phyloP scores from a whole-genome alignment of 2,329 filamentous ascomycete species.

The Talaromyces amestolkiae region DNA sequence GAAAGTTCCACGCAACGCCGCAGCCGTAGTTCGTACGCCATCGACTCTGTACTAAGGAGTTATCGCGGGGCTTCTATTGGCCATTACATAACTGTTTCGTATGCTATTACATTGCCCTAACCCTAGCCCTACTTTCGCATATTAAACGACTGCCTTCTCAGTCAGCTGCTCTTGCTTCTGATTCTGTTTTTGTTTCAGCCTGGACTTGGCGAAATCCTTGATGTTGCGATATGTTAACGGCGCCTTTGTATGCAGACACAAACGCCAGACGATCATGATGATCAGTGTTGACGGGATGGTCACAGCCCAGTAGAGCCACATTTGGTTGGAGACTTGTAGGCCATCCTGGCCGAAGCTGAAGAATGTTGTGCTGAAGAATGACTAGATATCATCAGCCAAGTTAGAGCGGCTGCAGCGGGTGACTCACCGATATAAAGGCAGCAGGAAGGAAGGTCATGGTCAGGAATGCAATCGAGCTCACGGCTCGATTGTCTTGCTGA shows the following conservation, averaged over 20 bases:
- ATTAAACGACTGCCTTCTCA: not conserved
- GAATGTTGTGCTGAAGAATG: conserved; percentile 20
- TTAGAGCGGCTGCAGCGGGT: too few species aligned
- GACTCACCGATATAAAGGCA: conserved; percentile 19
- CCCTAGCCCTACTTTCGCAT: not conserved
- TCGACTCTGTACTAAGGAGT: not conserved
- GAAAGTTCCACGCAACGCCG: not conserved
- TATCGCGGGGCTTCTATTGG: not conserved
- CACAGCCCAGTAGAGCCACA: conserved; percentile 18
- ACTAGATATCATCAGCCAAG: not conserved
- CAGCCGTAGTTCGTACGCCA: not conserved
- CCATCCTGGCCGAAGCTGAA: conserved; percentile 17
- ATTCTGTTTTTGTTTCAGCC: not conserved
- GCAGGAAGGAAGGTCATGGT: conserved; percentile 19
- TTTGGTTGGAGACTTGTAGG: conserved; percentile 15
- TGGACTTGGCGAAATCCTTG: not conserved
- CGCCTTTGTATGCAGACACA: conserved; percentile 12
- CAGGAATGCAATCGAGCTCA: conserved; percentile 18
- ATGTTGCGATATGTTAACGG: conserved; percentile 2
- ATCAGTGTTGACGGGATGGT: conserved; percentile 17
- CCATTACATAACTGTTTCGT: not conserved
- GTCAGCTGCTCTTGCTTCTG: not conserved
- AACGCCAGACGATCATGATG: conserved; percentile 13
- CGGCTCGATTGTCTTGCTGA: conserved; percentile 18
- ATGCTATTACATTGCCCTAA: not conserved